These are phyloP conservation scores for Xylaria hypoxylon DNA, from an alignment of 2,329 filamentous ascomycete genomes.

Conservation along the genomic window DNA sequence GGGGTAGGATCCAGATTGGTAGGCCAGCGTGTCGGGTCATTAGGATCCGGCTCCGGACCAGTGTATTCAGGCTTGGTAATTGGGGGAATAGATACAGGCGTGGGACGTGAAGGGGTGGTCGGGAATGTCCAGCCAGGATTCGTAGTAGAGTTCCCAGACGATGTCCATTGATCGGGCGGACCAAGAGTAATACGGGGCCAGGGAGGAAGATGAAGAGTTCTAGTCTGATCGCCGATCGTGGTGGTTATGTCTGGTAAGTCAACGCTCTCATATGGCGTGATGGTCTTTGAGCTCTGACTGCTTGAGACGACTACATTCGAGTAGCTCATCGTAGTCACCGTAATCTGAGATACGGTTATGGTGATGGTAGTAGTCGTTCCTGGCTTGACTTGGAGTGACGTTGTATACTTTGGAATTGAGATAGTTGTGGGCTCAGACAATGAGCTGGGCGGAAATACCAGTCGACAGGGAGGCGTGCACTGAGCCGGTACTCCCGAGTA, in stretches of 20 bases:
- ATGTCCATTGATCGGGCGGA: constrained; percentile 22
- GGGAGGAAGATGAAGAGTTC: constrained; percentile 21
- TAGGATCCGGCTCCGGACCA: no score
- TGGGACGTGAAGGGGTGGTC: no score
- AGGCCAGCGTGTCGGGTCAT: neutral
- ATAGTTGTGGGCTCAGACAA: constrained; percentile 21
- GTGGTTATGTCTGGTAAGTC: constrained; percentile 15
- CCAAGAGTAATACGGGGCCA: constrained; percentile 25
- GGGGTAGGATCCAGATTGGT: neutral
- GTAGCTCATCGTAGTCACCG: constrained; percentile 18
- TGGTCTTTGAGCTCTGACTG: neutral
- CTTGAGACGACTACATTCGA: constrained; percentile 12
- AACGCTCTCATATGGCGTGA: constrained; percentile 18
- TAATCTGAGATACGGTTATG: neutral
- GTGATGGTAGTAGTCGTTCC: constrained; percentile 25
- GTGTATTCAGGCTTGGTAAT: no score
- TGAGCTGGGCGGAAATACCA: constrained; percentile 21
- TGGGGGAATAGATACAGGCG: no score
- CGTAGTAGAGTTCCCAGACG: neutral
- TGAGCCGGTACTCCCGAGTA: constrained; percentile 15
- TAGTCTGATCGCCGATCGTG: constrained; percentile 6
- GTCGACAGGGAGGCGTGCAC: constrained; percentile 21
- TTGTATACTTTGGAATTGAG: constrained; percentile 24
- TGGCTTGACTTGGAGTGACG: constrained; percentile 13
- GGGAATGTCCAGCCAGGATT: neutral